These are phyloP conservation scores for Nepenthes gracilis DNA, from an alignment of 148 eudicot species.

Conservation along the genomic window DNA sequence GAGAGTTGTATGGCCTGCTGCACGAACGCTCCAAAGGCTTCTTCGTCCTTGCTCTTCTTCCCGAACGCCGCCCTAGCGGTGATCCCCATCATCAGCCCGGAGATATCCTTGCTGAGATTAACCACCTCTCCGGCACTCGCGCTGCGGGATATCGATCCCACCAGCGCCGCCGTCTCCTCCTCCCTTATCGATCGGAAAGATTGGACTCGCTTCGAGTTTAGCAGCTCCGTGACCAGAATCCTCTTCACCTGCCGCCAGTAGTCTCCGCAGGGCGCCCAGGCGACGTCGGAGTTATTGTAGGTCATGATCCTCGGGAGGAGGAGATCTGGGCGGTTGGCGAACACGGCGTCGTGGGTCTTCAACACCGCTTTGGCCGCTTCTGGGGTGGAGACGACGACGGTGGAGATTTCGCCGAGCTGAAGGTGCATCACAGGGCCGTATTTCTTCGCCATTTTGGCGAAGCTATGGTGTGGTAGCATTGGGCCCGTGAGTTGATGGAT, in stretches of 20 bases:
- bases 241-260: slow-evolving; percentile 14
- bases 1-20: slow-evolving; percentile 5
- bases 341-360: slow-evolving; percentile 15
- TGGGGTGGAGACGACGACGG: slow-evolving; percentile 9
- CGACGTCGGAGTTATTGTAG: slow-evolving; percentile 7
- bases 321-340: slow-evolving; percentile 4
- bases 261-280: slow-evolving; percentile 16
- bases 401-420: slow-evolving; percentile 9
- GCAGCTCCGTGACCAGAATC: slow-evolving; percentile 11
- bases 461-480: background rate
- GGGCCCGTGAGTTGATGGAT: slow-evolving; percentile 1
- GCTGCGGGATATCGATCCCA: background rate
- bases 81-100: slow-evolving; percentile 5
- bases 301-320: slow-evolving; percentile 2
- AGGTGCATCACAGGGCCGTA: slow-evolving; percentile 10
- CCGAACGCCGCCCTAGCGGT: slow-evolving; percentile 16
- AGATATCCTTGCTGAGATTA: slow-evolving; percentile 10
- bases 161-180: slow-evolving; percentile 5
- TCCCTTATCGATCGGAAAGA: slow-evolving; percentile 7
- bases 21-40: slow-evolving; percentile 5
- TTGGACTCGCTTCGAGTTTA: slow-evolving; percentile 4
- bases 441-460: slow-evolving; percentile 1
- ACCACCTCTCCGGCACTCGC: background rate
- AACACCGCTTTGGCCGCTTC: slow-evolving; percentile 11
- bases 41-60: slow-evolving; percentile 11